These are phyloP conservation scores for Fistulifera pelliculosa DNA, from an alignment of 108 stramenopile species.

Conservation along the genomic window DNA sequence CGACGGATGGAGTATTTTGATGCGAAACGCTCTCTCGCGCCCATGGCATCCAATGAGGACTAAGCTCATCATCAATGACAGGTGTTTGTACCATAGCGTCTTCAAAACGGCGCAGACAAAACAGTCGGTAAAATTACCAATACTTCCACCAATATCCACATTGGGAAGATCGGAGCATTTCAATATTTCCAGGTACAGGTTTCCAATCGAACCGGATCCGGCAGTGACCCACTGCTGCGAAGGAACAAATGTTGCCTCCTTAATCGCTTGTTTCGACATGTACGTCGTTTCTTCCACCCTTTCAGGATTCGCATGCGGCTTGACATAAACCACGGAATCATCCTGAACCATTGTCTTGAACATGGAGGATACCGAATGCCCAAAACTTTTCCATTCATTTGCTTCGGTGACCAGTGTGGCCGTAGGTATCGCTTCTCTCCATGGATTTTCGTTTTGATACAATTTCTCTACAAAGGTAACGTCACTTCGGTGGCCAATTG, in stretches of 20 bases:
- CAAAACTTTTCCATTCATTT: background rate
- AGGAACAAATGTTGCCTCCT: slow-evolving; percentile 31
- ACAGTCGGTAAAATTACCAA: slow-evolving; percentile 40
- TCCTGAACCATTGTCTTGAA: background rate
- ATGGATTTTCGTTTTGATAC: background rate
- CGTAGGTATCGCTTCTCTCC: slow-evolving; percentile 6
- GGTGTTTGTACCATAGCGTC: slow-evolving; percentile 67
- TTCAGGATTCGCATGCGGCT: slow-evolving; percentile 59
- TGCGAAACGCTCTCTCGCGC: slow-evolving; percentile 8
- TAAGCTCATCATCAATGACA: slow-evolving; percentile 61
- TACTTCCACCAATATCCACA: slow-evolving; percentile 38
- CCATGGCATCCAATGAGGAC: slow-evolving; percentile 76
- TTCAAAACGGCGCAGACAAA: slow-evolving; percentile 69
- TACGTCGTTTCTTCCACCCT: slow-evolving; percentile 47
- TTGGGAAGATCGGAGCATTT: slow-evolving; percentile 64
- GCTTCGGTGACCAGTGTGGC: slow-evolving; percentile 11
- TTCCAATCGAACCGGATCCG: slow-evolving; percentile 59
- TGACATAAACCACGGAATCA: slow-evolving; percentile 26
- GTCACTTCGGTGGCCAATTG: slow-evolving; percentile 3
- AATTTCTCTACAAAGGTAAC: background rate
- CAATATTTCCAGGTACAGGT: slow-evolving; percentile 60
- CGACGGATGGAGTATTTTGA: slow-evolving; percentile 1
- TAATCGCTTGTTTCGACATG: slow-evolving; percentile 52
- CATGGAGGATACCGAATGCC: background rate
- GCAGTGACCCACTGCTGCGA: slow-evolving; percentile 53